Conservation (phyloP, 1,284 basidiomycete species). For the Anthracocystis walkeri region DNA sequence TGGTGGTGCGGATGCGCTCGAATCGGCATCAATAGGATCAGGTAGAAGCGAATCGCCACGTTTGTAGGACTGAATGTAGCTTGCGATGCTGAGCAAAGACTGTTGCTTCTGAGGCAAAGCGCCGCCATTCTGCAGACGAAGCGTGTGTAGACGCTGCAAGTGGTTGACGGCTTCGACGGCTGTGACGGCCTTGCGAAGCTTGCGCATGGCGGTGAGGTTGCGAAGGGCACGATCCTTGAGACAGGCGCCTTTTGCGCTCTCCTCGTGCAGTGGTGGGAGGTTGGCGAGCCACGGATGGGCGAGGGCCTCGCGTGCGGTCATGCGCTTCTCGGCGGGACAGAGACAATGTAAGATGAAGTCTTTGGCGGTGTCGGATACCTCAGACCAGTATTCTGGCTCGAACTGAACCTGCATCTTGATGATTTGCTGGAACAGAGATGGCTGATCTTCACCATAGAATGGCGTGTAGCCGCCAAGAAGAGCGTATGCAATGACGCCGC, state of each 20-base stretch:
- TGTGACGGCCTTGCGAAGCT: constrained; percentile 62
- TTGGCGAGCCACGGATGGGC: constrained; percentile 65
- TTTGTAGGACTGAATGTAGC: constrained; percentile 40
- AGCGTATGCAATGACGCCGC: constrained; percentile 67
- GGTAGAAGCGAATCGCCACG: constrained; percentile 36
- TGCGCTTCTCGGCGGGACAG: constrained; percentile 59
- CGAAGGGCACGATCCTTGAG: constrained; percentile 60
- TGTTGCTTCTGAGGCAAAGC: constrained; percentile 52
- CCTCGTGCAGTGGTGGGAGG: constrained; percentile 56
- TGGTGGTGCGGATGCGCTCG: constrained; percentile 9
- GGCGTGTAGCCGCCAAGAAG: constrained; percentile 68
- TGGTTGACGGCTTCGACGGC: constrained; percentile 63
- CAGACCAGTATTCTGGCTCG: constrained; percentile 65
- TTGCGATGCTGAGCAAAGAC: constrained; percentile 51
- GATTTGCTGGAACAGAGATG: constrained; percentile 64
- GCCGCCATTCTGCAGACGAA: constrained; percentile 56
- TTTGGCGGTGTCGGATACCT: constrained; percentile 62
- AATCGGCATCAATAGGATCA: constrained; percentile 11
- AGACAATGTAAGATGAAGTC: constrained; percentile 67
- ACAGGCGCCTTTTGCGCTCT: constrained; percentile 53
- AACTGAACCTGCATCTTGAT: constrained; percentile 64
- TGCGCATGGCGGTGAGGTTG: constrained; percentile 55
- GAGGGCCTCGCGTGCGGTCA: constrained; percentile 64
- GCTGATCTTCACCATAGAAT: constrained; percentile 67
- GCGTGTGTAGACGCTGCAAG: constrained; percentile 55